Percentiles rank a stretch among this genome's conserved stretches.
These are phyloP conservation scores for Podospora pseudoanserina DNA, from an alignment of 495 filamentous ascomycete species.

Conservation along the genomic window DNA sequence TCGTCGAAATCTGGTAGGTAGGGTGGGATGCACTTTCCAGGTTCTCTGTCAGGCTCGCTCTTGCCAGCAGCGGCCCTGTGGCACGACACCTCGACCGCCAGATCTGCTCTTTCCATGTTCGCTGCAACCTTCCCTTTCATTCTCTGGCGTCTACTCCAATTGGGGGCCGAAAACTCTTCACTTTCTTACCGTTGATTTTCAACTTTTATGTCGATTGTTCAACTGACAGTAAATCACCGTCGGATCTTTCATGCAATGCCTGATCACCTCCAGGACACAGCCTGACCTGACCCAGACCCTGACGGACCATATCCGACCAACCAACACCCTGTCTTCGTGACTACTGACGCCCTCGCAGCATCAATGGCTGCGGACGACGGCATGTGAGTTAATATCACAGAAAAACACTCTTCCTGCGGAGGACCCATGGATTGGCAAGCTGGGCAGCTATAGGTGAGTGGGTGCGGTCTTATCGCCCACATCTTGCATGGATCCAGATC, in stretches of 20 bases:
- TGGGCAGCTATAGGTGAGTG: too few relatives aligned
- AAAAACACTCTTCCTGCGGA: too few relatives aligned
- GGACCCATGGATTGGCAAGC: too few relatives aligned
- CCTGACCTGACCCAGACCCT: not conserved
- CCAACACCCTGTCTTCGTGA: not conserved
- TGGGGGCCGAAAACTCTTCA: not conserved
- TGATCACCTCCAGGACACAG: not conserved
- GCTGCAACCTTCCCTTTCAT: too few relatives aligned
- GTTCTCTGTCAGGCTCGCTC: not conserved
- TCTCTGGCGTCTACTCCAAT: not conserved
- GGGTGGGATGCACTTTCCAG: not conserved
- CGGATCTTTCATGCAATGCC: not conserved
- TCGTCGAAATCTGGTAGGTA: not conserved
- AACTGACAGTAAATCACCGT: not conserved
- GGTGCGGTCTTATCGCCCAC: not conserved
- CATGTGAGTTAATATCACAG: not conserved
- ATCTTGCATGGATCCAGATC: constrained; percentile 11
- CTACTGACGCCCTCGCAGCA: not conserved
- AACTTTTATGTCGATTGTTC: not conserved
- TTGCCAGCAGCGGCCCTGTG: not conserved
- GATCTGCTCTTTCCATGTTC: not conserved
- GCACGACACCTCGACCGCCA: not conserved
- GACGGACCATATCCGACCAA: not conserved
- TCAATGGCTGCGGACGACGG: not conserved
- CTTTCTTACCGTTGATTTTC: too few relatives aligned